These are phyloP conservation scores for Piper betle DNA, from an alignment of 164 flowering plant species.

Conservation along the genomic window DNA sequence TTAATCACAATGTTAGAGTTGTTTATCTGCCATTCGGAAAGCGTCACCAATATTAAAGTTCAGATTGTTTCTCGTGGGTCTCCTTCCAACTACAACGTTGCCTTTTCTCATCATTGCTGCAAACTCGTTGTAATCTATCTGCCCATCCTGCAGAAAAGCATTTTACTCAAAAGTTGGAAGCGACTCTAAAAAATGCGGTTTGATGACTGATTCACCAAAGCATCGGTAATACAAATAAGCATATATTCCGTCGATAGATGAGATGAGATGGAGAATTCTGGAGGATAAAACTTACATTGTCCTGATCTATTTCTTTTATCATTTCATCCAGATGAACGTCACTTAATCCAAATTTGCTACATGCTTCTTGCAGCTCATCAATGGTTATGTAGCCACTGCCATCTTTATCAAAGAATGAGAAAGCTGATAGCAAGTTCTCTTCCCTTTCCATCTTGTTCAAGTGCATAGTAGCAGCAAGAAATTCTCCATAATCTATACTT, in stretches of 20 bases:
- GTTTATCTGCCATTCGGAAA: slow-evolving; percentile 18
- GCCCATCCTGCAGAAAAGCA: slow-evolving; percentile 52
- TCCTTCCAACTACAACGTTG: slow-evolving; percentile 49
- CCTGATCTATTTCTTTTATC: slow-evolving; percentile 70
- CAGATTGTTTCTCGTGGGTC: slow-evolving; percentile 68
- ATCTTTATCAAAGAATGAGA: slow-evolving; percentile 75
- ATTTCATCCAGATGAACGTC: slow-evolving; percentile 68
- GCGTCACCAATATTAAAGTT: slow-evolving; percentile 63
- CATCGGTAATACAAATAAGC: no score
- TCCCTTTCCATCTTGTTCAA: slow-evolving; percentile 79
- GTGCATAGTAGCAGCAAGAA: slow-evolving; percentile 81
- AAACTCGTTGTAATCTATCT: slow-evolving; percentile 73
- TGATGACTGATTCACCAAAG: neutral
- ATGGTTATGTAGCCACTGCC: slow-evolving; percentile 81
- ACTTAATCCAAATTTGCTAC: slow-evolving; percentile 63
- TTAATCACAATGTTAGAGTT: neutral
- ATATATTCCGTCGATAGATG: no score
- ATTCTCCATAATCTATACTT: slow-evolving; percentile 77
- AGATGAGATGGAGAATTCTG: slow-evolving; percentile 5
- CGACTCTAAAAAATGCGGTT: neutral
- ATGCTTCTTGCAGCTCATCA: slow-evolving; percentile 85
- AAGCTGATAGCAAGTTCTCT: slow-evolving; percentile 64
- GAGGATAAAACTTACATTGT: slow-evolving; percentile 42
- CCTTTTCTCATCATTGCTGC: slow-evolving; percentile 84
- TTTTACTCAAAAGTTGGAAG: neutral